These are phyloP conservation scores for Lentinula raphanica DNA, from an alignment of 768 basidiomycete species.

Conservation along the genomic window DNA sequence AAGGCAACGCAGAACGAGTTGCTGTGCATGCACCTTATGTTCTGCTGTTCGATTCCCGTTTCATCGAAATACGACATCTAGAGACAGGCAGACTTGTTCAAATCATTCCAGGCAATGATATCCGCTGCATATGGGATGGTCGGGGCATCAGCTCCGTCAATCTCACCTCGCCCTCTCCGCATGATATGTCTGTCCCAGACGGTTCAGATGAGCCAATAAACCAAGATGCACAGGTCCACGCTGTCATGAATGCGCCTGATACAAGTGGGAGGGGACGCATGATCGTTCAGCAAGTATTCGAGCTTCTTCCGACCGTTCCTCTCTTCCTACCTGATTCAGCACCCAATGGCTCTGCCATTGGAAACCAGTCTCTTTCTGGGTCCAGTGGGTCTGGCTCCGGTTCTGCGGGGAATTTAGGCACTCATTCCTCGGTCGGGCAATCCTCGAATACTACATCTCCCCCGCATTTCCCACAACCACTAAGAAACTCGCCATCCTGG, in stretches of 20 bases:
- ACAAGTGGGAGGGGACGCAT: conserved; percentile 35
- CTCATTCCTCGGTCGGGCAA: conserved; percentile 10
- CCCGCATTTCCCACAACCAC: not conserved
- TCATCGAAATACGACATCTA: conserved; percentile 87
- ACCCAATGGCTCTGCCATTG: not conserved
- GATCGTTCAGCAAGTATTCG: conserved; percentile 69
- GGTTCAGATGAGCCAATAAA: conserved; percentile 35
- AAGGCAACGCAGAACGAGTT: conserved; percentile 83
- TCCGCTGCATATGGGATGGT: conserved; percentile 90
- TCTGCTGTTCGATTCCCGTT: conserved; percentile 80
- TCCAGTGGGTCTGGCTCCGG: not conserved
- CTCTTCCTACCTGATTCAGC: conserved; percentile 49
- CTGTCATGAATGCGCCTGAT: conserved; percentile 68
- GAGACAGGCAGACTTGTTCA: conserved; percentile 75
- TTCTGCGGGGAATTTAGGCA: not conserved
- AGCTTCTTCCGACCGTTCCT: conserved; percentile 73
- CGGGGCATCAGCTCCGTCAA: conserved; percentile 43
- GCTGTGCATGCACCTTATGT: conserved; percentile 89
- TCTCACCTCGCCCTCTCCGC: conserved; percentile 27
- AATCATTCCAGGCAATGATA: conserved; percentile 75
- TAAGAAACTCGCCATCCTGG: not conserved
- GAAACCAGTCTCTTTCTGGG: too few relatives aligned
- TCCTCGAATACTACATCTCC: conserved; percentile 14
- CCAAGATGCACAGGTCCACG: conserved; percentile 82
- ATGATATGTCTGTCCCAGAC: not conserved